Base-by-base conservation (phyloP, 768 basidiomycete genomes). In the Lactarius vividus region DNA sequence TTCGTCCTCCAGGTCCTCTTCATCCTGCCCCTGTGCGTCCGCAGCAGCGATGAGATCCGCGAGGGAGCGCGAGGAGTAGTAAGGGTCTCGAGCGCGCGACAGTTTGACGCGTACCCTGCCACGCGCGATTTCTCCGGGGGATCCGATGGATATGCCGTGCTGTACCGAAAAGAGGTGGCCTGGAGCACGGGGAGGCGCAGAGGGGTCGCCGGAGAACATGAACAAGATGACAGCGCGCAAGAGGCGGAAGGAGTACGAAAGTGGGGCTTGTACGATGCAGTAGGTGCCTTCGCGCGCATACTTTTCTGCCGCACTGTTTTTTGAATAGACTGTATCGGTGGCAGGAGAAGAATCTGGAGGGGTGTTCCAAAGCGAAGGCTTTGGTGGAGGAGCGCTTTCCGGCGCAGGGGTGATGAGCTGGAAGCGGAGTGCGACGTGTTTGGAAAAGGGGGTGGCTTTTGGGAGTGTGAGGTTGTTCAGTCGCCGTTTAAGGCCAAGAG, bases 171-270 rank as follows among this genome's bases (percentile, higher is more conserved):
- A 91, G 1, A 87, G 73, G 71, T 90, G 86, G 1, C 81, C 83
- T 23, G 61, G 54, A 18, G 26, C 35, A 26, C 42, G 15, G 5
- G 61, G 58, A 11, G 59, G 57, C 15, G 46, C 31, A 57, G 42
- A 62, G 18, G 72, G 67, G 58, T 77, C 72, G 37, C 72, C 67
- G 23, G 74, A 75, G 69, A 89, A 91, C 6, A 89, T 74, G 71
- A 84, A 91, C 8, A 81, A 76, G 33, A 91, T 79, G 56, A 92
- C 81, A 55, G 80, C 81, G 46, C 84, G 83, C 5, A 92, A 77
- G 70, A 88, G 88, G 0, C 82, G 77, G 69, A 92, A 86, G 0
- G 86, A 88, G 72, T 89, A 91, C 72, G 81, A 88, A 31, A 85
- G 77, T 0, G 89, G 89, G 9, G 89, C 87, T 68, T 89, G 88